These are phyloP conservation scores for Euphorbia celastroides DNA, from an alignment of 441 rosid species.

Conservation along the genomic window DNA sequence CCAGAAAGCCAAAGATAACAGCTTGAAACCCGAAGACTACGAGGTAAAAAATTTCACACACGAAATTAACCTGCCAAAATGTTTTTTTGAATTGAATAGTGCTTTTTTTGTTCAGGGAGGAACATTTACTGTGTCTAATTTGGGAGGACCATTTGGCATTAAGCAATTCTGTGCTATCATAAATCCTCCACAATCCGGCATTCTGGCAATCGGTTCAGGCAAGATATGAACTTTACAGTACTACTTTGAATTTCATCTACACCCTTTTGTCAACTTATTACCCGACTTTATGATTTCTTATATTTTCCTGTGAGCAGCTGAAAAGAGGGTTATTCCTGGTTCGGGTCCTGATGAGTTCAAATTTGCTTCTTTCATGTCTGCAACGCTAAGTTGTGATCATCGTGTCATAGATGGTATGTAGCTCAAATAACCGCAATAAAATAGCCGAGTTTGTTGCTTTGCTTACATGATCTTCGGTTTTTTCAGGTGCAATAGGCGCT, in stretches of 20 bases:
- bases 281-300: constrained; percentile 1
- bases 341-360: constrained; percentile 54
- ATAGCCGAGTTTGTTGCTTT: not conserved
- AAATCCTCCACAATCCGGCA: constrained; percentile 95
- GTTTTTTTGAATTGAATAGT: not conserved
- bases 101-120: constrained; percentile 67
- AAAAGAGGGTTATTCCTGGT: constrained; percentile 80
- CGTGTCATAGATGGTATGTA: constrained; percentile 80
- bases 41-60: constrained; percentile 41
- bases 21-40: constrained; percentile 84
- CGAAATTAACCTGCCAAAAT: not conserved
- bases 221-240: constrained; percentile 17
- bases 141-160: constrained; percentile 96
- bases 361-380: constrained; percentile 74
- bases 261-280: not conserved
- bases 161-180: constrained; percentile 91
- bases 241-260: not conserved
- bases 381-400: constrained; percentile 89
- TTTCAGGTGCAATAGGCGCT: constrained; percentile 82
- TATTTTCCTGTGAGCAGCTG: constrained; percentile 48
- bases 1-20: constrained; percentile 75
- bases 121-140: constrained; percentile 88
- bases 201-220: constrained; percentile 94
- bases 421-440: not conserved
- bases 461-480: not conserved